phyloP scores from a whole-genome alignment of 2,329 filamentous ascomycete genomes.

The Curvularia spicifera region DNA sequence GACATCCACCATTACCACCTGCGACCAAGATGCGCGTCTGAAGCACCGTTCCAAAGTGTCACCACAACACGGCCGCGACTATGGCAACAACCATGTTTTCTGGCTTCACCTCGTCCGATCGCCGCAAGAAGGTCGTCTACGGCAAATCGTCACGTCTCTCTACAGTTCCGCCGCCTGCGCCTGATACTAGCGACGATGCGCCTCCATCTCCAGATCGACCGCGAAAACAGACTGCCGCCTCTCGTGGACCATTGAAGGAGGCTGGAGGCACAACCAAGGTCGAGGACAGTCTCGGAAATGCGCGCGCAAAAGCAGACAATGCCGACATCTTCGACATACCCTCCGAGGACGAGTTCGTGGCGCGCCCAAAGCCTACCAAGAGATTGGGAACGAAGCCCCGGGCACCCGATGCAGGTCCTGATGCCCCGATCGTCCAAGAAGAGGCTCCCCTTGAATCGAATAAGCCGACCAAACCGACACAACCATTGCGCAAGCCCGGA shows the following conservation, averaged over 20 bases:
- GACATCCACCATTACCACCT: conserved; percentile 1
- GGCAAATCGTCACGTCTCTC: conserved; percentile 44
- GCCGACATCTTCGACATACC: conserved; percentile 54
- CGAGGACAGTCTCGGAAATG: conserved; percentile 5
- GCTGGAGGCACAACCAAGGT: conserved; percentile 11
- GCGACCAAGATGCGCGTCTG: conserved; percentile 32
- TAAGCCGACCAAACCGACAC: conserved; percentile 10
- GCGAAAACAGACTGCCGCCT: conserved; percentile 28
- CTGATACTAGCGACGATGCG: conserved; percentile 31
- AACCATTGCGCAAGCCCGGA: conserved; percentile 21
- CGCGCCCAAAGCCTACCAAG: conserved; percentile 22
- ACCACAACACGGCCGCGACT: conserved; percentile 18
- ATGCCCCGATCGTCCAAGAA: conserved; percentile 18
- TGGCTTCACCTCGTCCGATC: conserved; percentile 38
- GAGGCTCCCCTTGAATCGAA: conserved; percentile 4
- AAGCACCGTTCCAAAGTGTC: conserved; percentile 11
- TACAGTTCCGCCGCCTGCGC: conserved; percentile 19
- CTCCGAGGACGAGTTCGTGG: conserved; percentile 41
- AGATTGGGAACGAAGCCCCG: conserved; percentile 22
- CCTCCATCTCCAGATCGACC: conserved; percentile 44
- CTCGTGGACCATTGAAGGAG: conserved; percentile 18
- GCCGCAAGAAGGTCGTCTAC: conserved; percentile 49
- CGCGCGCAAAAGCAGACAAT: conserved; percentile 16
- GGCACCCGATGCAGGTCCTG: conserved; percentile 17
- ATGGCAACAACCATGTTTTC: conserved; percentile 40